These are phyloP conservation scores for Hippophae rhamnoides DNA, from an alignment of 306 rosid genomes.

Conservation along the genomic window DNA sequence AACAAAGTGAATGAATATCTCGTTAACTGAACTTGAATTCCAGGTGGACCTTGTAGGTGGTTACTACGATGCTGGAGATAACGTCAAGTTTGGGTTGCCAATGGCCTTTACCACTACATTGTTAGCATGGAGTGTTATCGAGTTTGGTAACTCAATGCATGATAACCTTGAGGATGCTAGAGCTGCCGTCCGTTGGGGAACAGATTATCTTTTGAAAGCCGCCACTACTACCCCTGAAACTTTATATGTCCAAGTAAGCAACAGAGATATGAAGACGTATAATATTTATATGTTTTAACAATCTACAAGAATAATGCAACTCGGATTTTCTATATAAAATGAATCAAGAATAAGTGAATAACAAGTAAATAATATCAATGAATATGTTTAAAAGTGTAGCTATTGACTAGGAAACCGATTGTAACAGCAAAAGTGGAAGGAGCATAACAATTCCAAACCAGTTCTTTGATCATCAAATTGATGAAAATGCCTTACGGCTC, in stretches of 20 bases:
- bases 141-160: slow-evolving; percentile 67
- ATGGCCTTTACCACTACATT: slow-evolving; percentile 88
- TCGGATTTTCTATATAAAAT: background rate
- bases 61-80: slow-evolving; percentile 95
- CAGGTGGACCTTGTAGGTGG: slow-evolving; percentile 84
- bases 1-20: background rate
- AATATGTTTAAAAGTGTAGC: no score
- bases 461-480: background rate
- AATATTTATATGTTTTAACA: background rate
- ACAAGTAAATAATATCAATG: no score
- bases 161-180: slow-evolving; percentile 50
- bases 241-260: slow-evolving; percentile 77
- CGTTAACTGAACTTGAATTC: slow-evolving; percentile 14
- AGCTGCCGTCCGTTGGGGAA: slow-evolving; percentile 62
- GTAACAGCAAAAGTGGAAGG: background rate
- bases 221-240: slow-evolving; percentile 57
- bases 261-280: background rate
- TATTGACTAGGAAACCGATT: no score
- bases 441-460: background rate
- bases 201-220: slow-evolving; percentile 77
- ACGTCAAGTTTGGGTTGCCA: slow-evolving; percentile 81
- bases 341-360: no score
- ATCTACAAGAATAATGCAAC: no score
- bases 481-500: background rate
- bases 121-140: slow-evolving; percentile 83